Base-by-base conservation (phyloP, 805 yeast genomes). In the Kuraishia capsulata region DNA sequence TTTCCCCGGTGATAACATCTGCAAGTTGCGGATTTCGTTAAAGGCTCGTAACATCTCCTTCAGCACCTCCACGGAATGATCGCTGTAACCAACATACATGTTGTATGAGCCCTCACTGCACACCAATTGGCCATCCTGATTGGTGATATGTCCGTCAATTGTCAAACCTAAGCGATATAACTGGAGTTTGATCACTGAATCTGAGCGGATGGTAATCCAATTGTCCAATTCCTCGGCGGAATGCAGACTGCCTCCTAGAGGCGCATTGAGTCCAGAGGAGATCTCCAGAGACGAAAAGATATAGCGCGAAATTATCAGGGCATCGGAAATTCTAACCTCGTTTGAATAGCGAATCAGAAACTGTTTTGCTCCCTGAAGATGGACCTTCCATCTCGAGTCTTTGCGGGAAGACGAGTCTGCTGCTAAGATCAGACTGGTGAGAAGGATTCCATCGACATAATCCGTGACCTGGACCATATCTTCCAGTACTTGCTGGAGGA, bases 341-440 rank as follows among this genome's bases (percentile, higher is more conserved):
- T 43, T 47, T 28, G 59, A 52, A 45, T 70, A 67, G 44, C 69
- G 73, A 33, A 70, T 50, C 18, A 77, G 56, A 9, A 78, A 56
- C 39, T 76, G 81, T 47, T 76, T 78, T 1, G 84, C 84, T 4
- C 84, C 85, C 42, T 70, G 54, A 11, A 78, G 54, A 54, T 78
- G 85, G 2, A 79, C 68, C 34, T 78, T 56, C 86, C 84, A 78
- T 39, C 69, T 67, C 36, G 69, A 67, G 41, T 68, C 72, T 4
- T 64, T 57, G 20, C 70, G 69, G 2, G 77, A 63, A 0, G 82
- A 77, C 44, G 73, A 71, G 23, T 77, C 78, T 4, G 77, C 62
- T 0, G 87, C 79, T 20, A 81, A 58, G 17, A 81, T 56, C 14
- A 81, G 59, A 2, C 81, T 81, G 0, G 89, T 81, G 16, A 81